These are phyloP conservation scores for Sugiyamaella marilandica DNA, from an alignment of 805 yeast genomes.

Conservation along the genomic window DNA sequence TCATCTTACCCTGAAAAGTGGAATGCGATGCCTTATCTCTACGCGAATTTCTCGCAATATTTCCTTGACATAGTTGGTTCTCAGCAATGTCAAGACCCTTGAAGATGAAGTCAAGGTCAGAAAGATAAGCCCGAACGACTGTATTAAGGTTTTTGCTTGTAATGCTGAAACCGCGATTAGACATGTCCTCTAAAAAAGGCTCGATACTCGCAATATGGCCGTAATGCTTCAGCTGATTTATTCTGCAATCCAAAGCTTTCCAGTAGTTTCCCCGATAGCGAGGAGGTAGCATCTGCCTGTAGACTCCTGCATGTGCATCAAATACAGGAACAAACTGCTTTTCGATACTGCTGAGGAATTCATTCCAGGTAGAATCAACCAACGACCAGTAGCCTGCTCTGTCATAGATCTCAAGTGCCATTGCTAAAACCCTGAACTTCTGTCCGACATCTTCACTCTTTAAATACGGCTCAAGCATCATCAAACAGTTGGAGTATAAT, in stretches of 20 bases:
- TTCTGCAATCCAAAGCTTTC: constrained; percentile 14
- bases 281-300: background rate
- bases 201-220: background rate
- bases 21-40: too few relatives aligned
- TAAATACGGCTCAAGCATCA: constrained; percentile 19
- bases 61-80: constrained; percentile 2
- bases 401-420: constrained; percentile 7
- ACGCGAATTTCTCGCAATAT: background rate
- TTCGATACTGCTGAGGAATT: background rate
- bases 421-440: background rate
- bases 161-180: constrained; percentile 14
- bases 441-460: background rate
- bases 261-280: constrained; percentile 7
- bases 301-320: background rate
- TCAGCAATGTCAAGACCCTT: constrained; percentile 17
- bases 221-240: constrained; percentile 15
- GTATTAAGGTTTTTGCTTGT: constrained; percentile 15
- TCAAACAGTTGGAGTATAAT: constrained; percentile 18
- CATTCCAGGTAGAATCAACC: constrained; percentile 10
- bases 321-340: background rate
- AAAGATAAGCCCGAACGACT: constrained; percentile 11
- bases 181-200: background rate
- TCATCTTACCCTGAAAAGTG: background rate
- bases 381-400: constrained; percentile 11
- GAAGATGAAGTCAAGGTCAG: constrained; percentile 4